Conservation (phyloP, 352 stramenopile genomes). For the Aphanomyces euteiches region DNA sequence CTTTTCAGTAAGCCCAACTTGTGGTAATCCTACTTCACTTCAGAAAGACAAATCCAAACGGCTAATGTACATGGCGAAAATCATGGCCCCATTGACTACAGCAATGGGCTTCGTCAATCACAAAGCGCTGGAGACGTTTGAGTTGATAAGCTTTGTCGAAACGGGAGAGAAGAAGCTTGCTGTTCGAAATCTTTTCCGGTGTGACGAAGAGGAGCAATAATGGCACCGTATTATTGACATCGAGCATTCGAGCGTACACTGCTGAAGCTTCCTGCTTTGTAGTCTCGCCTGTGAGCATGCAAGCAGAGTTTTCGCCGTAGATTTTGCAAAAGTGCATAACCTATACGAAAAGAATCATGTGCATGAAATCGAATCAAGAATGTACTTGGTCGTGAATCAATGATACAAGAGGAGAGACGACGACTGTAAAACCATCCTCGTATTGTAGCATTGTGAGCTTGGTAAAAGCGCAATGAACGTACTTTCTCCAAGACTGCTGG, state of each 20-base stretch:
- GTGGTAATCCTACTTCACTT: constrained; percentile 75
- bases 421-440: constrained; percentile 76
- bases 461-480: neutral
- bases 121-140: constrained; percentile 83
- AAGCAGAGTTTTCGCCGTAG: constrained; percentile 48
- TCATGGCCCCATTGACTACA: constrained; percentile 82
- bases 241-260: constrained; percentile 82
- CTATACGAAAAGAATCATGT: constrained; percentile 19
- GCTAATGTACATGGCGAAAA: constrained; percentile 56
- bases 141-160: constrained; percentile 86
- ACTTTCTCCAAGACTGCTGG: constrained; percentile 59
- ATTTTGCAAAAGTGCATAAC: constrained; percentile 81
- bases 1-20: constrained; percentile 89
- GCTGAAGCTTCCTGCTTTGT: constrained; percentile 46
- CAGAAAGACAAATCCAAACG: constrained; percentile 18
- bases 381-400: constrained; percentile 90
- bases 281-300: constrained; percentile 54
- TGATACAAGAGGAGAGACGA: constrained; percentile 90
- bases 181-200: constrained; percentile 90
- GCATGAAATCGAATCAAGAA: neutral
- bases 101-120: constrained; percentile 91
- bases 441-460: neutral
- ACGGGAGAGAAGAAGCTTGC: constrained; percentile 82
- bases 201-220: constrained; percentile 89
- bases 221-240: constrained; percentile 42